Percentiles rank a stretch among this genome's conserved stretches.
These are phyloP conservation scores for Salix udensis DNA, from an alignment of 345 rosid species.

Conservation along the genomic window DNA sequence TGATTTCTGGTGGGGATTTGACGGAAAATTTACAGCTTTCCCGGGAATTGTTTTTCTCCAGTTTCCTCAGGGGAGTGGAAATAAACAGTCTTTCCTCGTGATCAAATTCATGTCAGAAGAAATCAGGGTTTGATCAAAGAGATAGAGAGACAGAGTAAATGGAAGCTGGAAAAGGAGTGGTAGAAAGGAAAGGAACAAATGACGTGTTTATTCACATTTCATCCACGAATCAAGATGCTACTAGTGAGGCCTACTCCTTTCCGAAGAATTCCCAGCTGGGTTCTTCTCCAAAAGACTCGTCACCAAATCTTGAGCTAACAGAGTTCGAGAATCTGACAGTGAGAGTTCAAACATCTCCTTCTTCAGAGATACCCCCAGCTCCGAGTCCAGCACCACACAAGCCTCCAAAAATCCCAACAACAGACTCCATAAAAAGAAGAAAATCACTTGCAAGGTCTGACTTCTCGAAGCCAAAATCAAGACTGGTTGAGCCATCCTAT, in stretches of 20 bases:
- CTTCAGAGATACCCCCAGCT: slow-evolving; percentile 18
- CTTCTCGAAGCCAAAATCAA: slow-evolving; percentile 57
- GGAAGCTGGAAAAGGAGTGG: slow-evolving; percentile 24
- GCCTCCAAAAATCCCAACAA: slow-evolving; percentile 37
- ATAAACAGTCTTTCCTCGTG: neutral
- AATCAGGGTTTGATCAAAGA: neutral
- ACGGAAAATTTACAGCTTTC: neutral
- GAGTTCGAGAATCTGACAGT: slow-evolving; percentile 9
- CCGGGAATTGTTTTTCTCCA: neutral
- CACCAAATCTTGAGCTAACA: slow-evolving; percentile 15
- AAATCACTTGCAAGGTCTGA: slow-evolving; percentile 33
- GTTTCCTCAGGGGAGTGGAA: neutral
- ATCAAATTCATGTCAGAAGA: neutral
- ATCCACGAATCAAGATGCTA: neutral
- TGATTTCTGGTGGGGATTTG: neutral
- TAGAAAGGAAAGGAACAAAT: slow-evolving; percentile 28
- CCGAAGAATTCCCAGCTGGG: slow-evolving; percentile 5
- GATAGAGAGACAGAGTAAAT: neutral
- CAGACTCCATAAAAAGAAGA: slow-evolving; percentile 19
- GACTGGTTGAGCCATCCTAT: slow-evolving; percentile 44
- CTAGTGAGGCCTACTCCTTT: neutral
- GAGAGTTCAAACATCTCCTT: slow-evolving; percentile 22
- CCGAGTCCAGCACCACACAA: slow-evolving; percentile 18
- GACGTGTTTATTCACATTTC: slow-evolving; percentile 42
- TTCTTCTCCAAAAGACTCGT: slow-evolving; percentile 11